Evolutionary conservation across 176 grass and related monocot species (phyloP), one percentile per base, ranked within the genome.

Genomic region (Coix lacrymajobi): DNA sequence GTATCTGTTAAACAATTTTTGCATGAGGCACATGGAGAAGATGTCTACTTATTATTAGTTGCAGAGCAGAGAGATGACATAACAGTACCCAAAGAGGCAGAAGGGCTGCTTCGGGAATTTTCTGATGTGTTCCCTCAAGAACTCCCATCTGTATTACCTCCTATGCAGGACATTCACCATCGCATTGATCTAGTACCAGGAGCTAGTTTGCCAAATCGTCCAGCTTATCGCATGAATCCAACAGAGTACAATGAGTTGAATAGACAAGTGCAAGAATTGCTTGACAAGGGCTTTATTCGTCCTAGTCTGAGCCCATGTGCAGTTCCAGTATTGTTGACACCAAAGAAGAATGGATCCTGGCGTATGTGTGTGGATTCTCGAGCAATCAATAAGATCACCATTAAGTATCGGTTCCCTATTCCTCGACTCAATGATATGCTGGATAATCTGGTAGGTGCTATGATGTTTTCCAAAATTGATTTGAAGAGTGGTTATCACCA

Each of bases 401-500:
- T 75, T 11, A 84, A 84, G 12, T 75, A 75, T 13, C 19, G 17
- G 3, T 83, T 75, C 26, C 69, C 70, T 20, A 83, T 75, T 75
- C 81, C 70, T 25, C 70, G 6, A 4, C 8, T 83, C 0, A 4
- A 74, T 64, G 70, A 75, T 52, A 61, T 52, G 39, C 2, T 66
- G 19, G 81, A 83, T 48, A 57, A 83, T 63, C 11, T 75, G 5
- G 48, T 2, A 16, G 69, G 32, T 0, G 56, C 20, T 11, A 3
- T 40, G 0, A 4, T 74, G 1, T 52, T 83, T 16, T 78, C 75
- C 1, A 71, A 71, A 1, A 37, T 76, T 54, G 62, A 84, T 52
- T 3, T 84, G 6, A 76, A 73, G 15, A 68, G 71, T 76, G 82
- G 62, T 2, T 67, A 84, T 40, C 43, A 77, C 6, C 73, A 84